phyloP scores from a whole-genome alignment of 306 rosid genomes.

The Sechiopsis laciniata region DNA sequence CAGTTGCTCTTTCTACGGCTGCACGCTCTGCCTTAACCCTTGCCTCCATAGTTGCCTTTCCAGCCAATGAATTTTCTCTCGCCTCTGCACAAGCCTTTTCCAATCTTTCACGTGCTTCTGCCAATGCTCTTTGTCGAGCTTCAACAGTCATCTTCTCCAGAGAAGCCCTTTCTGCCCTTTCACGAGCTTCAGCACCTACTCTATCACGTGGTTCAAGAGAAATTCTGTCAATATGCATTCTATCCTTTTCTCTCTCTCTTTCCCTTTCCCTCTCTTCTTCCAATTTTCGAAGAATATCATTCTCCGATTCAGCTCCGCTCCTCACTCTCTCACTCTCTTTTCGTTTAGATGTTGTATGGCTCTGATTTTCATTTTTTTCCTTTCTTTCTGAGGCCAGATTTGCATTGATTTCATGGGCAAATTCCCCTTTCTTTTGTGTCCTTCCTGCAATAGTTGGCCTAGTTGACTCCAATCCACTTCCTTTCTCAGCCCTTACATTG shows the following conservation, averaged over 20 bases:
- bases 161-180: constrained; percentile 70
- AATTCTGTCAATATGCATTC: constrained; percentile 70
- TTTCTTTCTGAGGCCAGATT: constrained; percentile 39
- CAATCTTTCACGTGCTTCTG: constrained; percentile 83
- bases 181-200: constrained; percentile 64
- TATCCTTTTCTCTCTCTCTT: constrained; percentile 91
- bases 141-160: constrained; percentile 80
- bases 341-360: constrained; percentile 31
- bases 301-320: constrained; percentile 58
- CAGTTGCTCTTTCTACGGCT: constrained; percentile 84
- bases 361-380: constrained; percentile 38
- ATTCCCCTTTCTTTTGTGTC: constrained; percentile 33
- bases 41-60: constrained; percentile 68
- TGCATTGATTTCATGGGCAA: constrained; percentile 34
- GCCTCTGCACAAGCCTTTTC: constrained; percentile 96
- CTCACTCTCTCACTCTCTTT: constrained; percentile 52
- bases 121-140: constrained; percentile 76
- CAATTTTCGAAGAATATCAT: constrained; percentile 55
- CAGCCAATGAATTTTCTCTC: constrained; percentile 65
- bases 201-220: constrained; percentile 69
- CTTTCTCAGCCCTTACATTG: constrained; percentile 31
- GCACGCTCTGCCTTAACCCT: constrained; percentile 82
- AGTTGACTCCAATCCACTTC: constrained; percentile 35
- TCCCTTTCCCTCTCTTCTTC: constrained; percentile 93
- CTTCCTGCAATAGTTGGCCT: constrained; percentile 32